phyloP scores from a whole-genome alignment of 768 basidiomycete species.

The Rhodotorula kratochvilovae region DNA sequence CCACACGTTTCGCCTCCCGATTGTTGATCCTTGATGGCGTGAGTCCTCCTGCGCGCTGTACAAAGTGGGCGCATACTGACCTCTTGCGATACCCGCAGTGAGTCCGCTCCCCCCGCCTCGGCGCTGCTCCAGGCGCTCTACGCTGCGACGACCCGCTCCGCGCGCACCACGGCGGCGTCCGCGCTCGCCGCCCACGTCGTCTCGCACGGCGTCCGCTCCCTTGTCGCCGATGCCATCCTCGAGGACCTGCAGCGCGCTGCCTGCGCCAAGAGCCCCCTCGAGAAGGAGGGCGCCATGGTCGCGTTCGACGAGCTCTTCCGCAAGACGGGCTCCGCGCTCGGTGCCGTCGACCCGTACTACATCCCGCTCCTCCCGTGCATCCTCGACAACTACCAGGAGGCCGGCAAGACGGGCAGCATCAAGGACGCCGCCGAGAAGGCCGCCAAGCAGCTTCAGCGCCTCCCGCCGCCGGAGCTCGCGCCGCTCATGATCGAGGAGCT shows the following conservation, averaged over 20 bases:
- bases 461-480: slow-evolving; percentile 78
- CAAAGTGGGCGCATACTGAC: background rate
- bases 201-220: slow-evolving; percentile 35
- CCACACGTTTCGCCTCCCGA: background rate
- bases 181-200: slow-evolving; percentile 39
- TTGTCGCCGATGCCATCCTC: slow-evolving; percentile 51
- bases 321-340: slow-evolving; percentile 49
- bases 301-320: slow-evolving; percentile 68
- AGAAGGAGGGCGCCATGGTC: slow-evolving; percentile 79
- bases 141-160: slow-evolving; percentile 32
- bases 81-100: background rate
- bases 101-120: slow-evolving; percentile 15
- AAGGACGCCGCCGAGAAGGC: slow-evolving; percentile 73
- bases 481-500: slow-evolving; percentile 62
- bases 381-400: slow-evolving; percentile 84
- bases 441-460: slow-evolving; percentile 75
- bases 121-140: slow-evolving; percentile 37
- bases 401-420: slow-evolving; percentile 93
- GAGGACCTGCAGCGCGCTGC: slow-evolving; percentile 62
- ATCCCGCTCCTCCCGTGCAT: slow-evolving; percentile 70
- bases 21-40: background rate
- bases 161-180: slow-evolving; percentile 36
- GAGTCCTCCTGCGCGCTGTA: too few relatives aligned
- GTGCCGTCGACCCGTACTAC: slow-evolving; percentile 71
- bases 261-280: slow-evolving; percentile 81